phyloP scores from a whole-genome alignment of 2,329 filamentous ascomycete genomes.

The Didymella glomerata region DNA sequence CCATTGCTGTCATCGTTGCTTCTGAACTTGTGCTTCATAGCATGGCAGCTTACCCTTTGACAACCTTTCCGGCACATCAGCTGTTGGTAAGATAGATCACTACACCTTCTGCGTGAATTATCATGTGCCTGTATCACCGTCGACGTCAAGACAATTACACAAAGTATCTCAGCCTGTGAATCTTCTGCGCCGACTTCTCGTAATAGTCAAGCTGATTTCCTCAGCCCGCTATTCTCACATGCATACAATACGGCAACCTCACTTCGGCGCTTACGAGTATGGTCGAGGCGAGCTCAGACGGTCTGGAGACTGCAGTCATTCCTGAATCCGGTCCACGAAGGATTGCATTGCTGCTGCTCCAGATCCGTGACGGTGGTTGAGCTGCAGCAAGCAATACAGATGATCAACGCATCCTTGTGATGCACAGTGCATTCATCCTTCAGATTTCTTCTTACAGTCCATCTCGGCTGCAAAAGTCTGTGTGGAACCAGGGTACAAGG shows the following conservation, averaged over 20 bases:
- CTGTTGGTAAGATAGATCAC: not conserved
- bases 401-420: conserved; percentile 5
- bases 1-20: not conserved
- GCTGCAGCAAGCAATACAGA: not conserved
- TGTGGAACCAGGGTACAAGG: conserved; percentile 7
- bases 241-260: not conserved
- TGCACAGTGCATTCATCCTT: not conserved
- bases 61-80: not conserved
- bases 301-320: not conserved
- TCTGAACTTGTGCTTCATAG: not conserved
- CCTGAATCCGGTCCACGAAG: not conserved
- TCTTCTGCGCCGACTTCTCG: not conserved
- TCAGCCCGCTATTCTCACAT: not conserved
- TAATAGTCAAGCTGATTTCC: not conserved
- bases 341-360: not conserved
- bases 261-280: not conserved
- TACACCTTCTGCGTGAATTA: not conserved
- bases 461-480: not conserved
- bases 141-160: not conserved
- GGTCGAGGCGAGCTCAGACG: not conserved
- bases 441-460: not conserved
- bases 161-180: not conserved
- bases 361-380: conserved; percentile 1
- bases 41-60: not conserved
- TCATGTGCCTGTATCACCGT: not conserved